Percentiles rank a stretch among this genome's conserved stretches.
These are phyloP conservation scores for Asterella californica DNA, from an alignment of 225 moss, liverwort and hornwort species.

Conservation along the genomic window DNA sequence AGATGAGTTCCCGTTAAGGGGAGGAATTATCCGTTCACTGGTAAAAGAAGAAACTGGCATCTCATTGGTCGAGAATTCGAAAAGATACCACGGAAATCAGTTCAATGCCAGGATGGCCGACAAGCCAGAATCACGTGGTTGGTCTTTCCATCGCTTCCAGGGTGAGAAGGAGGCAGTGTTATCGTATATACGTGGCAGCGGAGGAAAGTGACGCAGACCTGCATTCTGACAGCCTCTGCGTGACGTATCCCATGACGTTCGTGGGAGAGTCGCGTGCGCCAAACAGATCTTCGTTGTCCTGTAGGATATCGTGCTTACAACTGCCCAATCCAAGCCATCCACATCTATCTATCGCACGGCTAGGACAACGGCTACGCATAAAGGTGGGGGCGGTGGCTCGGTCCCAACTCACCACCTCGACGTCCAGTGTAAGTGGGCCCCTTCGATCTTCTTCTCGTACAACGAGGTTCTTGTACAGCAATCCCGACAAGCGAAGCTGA, in stretches of 20 bases:
- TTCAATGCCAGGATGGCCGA: not conserved
- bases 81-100: not conserved
- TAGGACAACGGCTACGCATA: not conserved
- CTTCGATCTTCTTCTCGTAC: not conserved
- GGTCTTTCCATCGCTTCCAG: not conserved
- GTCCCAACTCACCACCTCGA: not conserved
- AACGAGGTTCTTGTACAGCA: not conserved
- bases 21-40: not conserved
- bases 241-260: not conserved
- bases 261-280: not conserved
- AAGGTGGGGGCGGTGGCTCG: slow-evolving; percentile 6
- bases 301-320: not conserved
- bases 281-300: not conserved
- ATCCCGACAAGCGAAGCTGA: not conserved
- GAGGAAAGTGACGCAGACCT: not conserved
- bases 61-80: not conserved
- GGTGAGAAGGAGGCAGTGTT: not conserved
- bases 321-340: not conserved
- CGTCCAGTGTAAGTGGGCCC: not conserved
- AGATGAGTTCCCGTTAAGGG: too few species aligned
- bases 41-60: not conserved
- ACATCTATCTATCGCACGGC: not conserved
- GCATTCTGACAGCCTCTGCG: not conserved
- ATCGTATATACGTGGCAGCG: not conserved
- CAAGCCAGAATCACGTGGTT: slow-evolving; percentile 2